Conservation (phyloP, 768 basidiomycete genomes). For the Rhodotorula taiwanensis region DNA sequence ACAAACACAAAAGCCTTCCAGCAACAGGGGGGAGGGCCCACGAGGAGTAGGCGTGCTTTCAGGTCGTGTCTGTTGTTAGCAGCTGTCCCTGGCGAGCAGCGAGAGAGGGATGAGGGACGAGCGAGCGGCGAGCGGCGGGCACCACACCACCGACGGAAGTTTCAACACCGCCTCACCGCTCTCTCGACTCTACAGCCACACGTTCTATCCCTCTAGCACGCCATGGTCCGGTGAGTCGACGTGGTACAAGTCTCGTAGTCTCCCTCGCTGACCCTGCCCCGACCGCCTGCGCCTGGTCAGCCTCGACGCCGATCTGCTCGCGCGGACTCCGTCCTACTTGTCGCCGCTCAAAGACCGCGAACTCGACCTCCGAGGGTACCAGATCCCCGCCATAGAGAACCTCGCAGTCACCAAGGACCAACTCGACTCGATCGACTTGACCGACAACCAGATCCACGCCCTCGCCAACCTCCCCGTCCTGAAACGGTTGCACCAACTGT, state of each 20-base stretch:
- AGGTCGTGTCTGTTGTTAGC: no score
- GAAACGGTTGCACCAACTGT: slow-evolving; percentile 71
- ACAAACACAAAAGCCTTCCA: no score
- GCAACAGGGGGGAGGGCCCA: no score
- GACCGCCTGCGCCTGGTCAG: slow-evolving; percentile 50
- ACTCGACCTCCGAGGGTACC: slow-evolving; percentile 85
- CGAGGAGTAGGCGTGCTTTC: no score
- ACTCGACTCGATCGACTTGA: slow-evolving; percentile 87
- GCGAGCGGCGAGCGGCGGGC: no score
- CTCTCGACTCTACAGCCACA: no score
- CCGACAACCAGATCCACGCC: slow-evolving; percentile 76
- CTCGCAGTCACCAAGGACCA: slow-evolving; percentile 86
- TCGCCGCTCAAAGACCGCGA: slow-evolving; percentile 83
- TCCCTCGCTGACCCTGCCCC: slow-evolving; percentile 53
- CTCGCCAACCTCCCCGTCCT: slow-evolving; percentile 82
- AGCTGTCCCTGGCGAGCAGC: no score
- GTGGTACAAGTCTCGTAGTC: not conserved
- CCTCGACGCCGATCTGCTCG: slow-evolving; percentile 87
- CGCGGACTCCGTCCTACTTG: slow-evolving; percentile 65
- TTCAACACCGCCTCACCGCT: no score
- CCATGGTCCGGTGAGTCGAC: slow-evolving; percentile 6
- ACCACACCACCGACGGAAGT: no score
- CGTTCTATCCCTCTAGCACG: no score
- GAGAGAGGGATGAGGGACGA: no score
- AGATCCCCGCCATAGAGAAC: slow-evolving; percentile 94